These are phyloP conservation scores for Cornus kousa DNA, from an alignment of 148 eudicot genomes.

Conservation along the genomic window DNA sequence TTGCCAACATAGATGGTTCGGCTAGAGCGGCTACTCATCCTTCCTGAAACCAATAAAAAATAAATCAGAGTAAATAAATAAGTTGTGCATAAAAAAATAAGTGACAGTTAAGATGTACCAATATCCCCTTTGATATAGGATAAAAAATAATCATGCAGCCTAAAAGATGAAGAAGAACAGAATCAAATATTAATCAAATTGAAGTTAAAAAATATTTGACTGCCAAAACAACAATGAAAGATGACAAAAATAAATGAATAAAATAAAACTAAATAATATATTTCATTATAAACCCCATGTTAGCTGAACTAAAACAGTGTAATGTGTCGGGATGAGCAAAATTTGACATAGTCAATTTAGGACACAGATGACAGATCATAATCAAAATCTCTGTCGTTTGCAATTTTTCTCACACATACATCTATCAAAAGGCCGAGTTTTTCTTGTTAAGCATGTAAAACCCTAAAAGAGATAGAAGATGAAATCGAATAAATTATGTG, in stretches of 20 bases:
- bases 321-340: not conserved
- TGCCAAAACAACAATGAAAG: not conserved
- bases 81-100: no score
- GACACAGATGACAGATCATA: not conserved
- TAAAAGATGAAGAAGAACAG: not conserved
- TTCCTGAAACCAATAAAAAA: conserved; percentile 15
- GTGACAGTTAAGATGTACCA: not conserved
- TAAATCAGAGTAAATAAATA: not conserved
- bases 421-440: no score
- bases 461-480: no score
- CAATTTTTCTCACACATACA: not conserved
- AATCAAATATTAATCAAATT: not conserved
- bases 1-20: conserved; percentile 82
- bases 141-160: no score
- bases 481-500: no score
- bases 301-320: not conserved
- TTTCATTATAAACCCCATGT: not conserved
- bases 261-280: not conserved
- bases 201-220: not conserved
- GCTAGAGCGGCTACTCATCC: conserved; percentile 53
- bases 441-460: no score
- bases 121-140: no score
- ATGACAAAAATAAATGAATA: no score
- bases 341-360: no score
- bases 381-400: not conserved